Base-by-base conservation (phyloP, 306 rosid species). In the Medicago ruthenica region DNA sequence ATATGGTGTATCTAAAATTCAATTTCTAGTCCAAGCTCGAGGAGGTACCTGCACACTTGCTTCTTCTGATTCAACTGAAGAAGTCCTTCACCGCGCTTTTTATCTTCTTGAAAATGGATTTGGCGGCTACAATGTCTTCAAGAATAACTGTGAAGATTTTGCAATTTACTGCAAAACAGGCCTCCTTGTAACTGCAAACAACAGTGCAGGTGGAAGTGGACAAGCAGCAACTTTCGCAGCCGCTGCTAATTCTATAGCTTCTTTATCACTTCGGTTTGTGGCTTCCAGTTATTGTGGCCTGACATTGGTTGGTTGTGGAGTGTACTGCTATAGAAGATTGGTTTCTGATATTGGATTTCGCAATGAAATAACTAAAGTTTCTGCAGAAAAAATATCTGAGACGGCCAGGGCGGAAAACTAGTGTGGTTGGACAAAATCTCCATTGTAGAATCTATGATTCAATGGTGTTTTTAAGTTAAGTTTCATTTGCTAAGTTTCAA, bases 151-250 rank as follows among this genome's bases (percentile, higher is more conserved):
- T 27, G 92, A 94, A 73, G 89, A 92, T 80, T 94, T 91, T 47
- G 95, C 96, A 2, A 84, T 90, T 57, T 94, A 94, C 80, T 94
- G 96, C 82, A 94, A 94, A 80, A 94, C 96, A 7, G 95, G 93
- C 0, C 71, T 91, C 83, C 89, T 87, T 24, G 80, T 83, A 37
- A 12, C 15, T 53, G 63, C 82, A 11, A 44, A 31, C 65, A 78
- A 78, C 15, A 74, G 84, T 2, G 82, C 83, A 6, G 93, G 95
- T 10, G 53, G 84, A 75, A 88, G 97, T 24, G 93, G 96, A 8
- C 96, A 90, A 72, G 87, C 87, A 12, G 67, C 89, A 1, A 86
- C 96, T n/a, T 21, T 47, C 13, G 0, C 81, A 14, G 87, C 95
- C 13, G 97, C 83, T 13, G 83, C 85, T 2, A 60, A 79, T 80